Evolutionary conservation across 208 protist species (phyloP).

Genomic region (Wallacemonas sp.): DNA sequence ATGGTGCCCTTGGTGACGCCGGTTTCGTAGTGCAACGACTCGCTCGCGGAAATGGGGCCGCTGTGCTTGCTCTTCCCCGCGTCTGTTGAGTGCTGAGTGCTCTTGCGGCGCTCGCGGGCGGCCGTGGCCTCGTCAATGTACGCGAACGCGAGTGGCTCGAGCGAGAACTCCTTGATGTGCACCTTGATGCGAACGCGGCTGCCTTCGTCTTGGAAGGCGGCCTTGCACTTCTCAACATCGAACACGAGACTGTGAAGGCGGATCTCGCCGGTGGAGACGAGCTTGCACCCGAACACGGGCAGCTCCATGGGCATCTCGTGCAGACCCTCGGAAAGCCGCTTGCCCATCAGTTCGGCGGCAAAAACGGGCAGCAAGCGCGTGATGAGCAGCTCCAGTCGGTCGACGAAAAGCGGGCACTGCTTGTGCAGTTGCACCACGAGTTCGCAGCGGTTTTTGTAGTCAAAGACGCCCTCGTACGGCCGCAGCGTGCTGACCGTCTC

Average conservation of each 20-base stretch:
- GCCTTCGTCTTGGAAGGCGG: constrained; percentile 40
- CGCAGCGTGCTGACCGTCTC: constrained; percentile 31
- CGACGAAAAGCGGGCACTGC: constrained; percentile 36
- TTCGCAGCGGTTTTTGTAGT: constrained; percentile 35
- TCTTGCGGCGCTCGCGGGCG: constrained; percentile 20
- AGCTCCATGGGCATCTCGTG: constrained; percentile 39
- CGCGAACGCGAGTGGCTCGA: constrained; percentile 54
- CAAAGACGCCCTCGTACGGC: constrained; percentile 52
- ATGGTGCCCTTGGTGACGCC: constrained; percentile 31
- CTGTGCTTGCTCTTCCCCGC: background rate
- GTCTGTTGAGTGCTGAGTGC: background rate
- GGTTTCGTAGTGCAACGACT: constrained; percentile 20
- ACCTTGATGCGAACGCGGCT: constrained; percentile 38
- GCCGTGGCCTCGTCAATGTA: constrained; percentile 57
- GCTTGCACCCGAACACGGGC: constrained; percentile 45
- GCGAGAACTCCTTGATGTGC: constrained; percentile 31
- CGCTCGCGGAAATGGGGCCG: background rate
- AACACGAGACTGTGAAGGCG: constrained; percentile 39
- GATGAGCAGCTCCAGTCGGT: constrained; percentile 27
- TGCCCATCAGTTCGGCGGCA: constrained; percentile 28
- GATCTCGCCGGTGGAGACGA: constrained; percentile 50
- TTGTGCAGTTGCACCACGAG: constrained; percentile 46
- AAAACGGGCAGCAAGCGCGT: constrained; percentile 41
- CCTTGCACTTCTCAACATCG: constrained; percentile 35
- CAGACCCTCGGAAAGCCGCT: constrained; percentile 29